Conservation (phyloP, 1,284 basidiomycete genomes). For the Austroboletus niveus region DNA sequence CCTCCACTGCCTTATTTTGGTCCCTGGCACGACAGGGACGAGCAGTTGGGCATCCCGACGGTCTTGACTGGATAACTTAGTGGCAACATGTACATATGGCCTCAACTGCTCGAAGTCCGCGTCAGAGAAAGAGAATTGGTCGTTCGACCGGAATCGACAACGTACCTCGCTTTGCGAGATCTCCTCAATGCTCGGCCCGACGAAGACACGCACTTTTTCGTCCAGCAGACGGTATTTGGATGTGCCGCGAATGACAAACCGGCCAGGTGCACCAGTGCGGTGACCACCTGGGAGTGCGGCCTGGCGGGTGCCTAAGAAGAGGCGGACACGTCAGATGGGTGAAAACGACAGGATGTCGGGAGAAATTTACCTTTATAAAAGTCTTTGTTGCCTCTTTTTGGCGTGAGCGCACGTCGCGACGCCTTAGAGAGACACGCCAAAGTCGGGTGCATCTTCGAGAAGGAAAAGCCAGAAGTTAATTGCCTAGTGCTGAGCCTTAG, state of each 20-base stretch:
- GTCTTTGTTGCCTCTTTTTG: constrained; percentile 89
- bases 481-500: too few relatives aligned
- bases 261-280: constrained; percentile 84
- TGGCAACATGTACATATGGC: constrained; percentile 41
- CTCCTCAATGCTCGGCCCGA: constrained; percentile 72
- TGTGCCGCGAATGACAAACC: constrained; percentile 72
- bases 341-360: neutral
- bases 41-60: constrained; percentile 27
- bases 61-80: constrained; percentile 23
- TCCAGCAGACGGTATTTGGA: constrained; percentile 80
- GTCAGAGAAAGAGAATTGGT: neutral
- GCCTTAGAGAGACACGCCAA: constrained; percentile 71
- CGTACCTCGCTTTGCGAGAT: constrained; percentile 64
- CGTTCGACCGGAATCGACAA: constrained; percentile 10
- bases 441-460: constrained; percentile 62
- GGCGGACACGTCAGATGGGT: neutral
- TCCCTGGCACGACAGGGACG: constrained; percentile 25
- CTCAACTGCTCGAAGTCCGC: constrained; percentile 35
- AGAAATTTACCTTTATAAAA: constrained; percentile 79
- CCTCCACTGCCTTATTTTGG: constrained; percentile 28
- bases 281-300: constrained; percentile 79
- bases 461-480: neutral
- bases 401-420: constrained; percentile 73
- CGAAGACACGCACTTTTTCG: constrained; percentile 79
- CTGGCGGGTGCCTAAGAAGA: constrained; percentile 69